A percentile compares a stretch with the other conserved stretches of the same genome.
Evolutionary conservation across 441 rosid species (phyloP).

Genomic region (Croton laevigatus): DNA sequence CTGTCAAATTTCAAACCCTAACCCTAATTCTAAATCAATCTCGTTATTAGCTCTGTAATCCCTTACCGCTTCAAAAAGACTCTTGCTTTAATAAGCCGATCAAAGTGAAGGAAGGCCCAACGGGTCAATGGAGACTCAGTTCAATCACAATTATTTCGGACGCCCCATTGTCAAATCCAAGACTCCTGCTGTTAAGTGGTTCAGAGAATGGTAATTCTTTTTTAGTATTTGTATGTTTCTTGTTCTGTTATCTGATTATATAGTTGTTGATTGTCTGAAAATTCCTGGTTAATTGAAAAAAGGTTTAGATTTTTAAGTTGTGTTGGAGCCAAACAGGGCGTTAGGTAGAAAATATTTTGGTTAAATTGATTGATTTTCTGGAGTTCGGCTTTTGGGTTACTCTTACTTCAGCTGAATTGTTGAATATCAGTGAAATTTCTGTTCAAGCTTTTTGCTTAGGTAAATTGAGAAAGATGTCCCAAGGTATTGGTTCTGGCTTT

Average conservation of each 20-base stretch:
- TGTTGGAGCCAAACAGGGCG: not conserved
- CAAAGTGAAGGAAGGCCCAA: not conserved
- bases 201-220: slow-evolving; percentile 61
- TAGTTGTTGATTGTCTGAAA: not conserved
- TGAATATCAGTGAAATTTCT: not conserved
- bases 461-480: not conserved
- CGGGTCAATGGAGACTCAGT: slow-evolving; percentile 47
- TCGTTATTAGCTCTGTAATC: not conserved
- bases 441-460: not conserved
- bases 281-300: not conserved
- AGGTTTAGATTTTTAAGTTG: not conserved
- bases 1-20: not conserved
- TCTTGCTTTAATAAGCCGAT: not conserved
- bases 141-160: slow-evolving; percentile 57
- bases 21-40: not conserved
- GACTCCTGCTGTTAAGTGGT: slow-evolving; percentile 77
- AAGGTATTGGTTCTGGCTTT: not conserved
- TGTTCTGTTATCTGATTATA: not conserved
- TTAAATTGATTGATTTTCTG: not conserved
- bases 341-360: not conserved
- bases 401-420: not conserved
- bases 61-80: not conserved
- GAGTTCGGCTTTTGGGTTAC: not conserved
- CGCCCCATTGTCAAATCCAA: slow-evolving; percentile 66
- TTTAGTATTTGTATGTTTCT: not conserved